Evolutionary conservation across 2,329 filamentous ascomycete species (phyloP).

Genomic region (Claviceps pusilla): DNA sequence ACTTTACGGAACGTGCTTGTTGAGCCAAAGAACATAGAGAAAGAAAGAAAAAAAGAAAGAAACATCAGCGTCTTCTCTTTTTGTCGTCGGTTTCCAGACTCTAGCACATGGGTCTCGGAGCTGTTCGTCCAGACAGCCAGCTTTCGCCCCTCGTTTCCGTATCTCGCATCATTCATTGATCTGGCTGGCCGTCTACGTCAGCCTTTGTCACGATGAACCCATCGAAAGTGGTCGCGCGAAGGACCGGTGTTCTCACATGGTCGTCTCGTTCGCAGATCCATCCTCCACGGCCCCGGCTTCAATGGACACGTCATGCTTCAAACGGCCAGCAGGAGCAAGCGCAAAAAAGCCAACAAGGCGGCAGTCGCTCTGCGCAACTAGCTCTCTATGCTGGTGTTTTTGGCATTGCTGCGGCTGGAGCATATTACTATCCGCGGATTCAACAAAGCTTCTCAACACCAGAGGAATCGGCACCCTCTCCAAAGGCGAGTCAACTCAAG

Average conservation of each 20-base stretch:
- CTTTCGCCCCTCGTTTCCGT: background rate
- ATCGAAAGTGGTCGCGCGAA: conserved; percentile 15
- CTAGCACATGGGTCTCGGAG: background rate
- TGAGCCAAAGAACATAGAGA: background rate
- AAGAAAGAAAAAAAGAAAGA: background rate
- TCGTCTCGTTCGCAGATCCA: conserved; percentile 10
- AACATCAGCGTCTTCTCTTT: background rate
- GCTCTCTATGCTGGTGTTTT: conserved; percentile 19
- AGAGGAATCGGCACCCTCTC: conserved; percentile 8
- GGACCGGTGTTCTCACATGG: conserved; percentile 12
- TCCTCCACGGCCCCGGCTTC: conserved; percentile 14
- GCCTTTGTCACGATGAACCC: conserved; percentile 16
- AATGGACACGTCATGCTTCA: conserved; percentile 18
- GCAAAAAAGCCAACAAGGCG: conserved; percentile 10
- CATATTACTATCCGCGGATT: conserved; percentile 24
- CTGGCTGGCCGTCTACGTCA: background rate
- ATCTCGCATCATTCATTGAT: background rate
- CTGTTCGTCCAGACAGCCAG: background rate
- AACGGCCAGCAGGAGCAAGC: conserved; percentile 8
- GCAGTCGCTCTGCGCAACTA: conserved; percentile 10
- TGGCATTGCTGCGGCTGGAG: conserved; percentile 23
- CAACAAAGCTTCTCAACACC: conserved; percentile 10
- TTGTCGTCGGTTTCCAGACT: background rate
- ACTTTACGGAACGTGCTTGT: background rate
- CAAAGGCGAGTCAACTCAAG: conserved; percentile 41